Evolutionary conservation across 208 protist species (phyloP), one percentile per base, ranked within the genome.

Genomic region (Leishmania aethiopica): DNA sequence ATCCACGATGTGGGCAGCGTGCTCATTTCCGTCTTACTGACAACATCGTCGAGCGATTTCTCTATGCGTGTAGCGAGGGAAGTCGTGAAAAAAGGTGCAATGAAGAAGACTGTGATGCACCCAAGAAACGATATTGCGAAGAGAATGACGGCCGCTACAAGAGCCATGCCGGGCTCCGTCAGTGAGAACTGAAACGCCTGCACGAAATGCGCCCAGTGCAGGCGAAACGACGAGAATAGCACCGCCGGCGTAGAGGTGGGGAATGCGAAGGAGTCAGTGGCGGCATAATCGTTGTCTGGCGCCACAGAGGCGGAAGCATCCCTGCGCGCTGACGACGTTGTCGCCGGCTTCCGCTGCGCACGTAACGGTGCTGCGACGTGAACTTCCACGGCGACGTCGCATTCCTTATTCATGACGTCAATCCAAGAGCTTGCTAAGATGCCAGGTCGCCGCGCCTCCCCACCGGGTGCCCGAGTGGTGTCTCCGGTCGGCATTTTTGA

Each of bases 131-230:
- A 81, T 22, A 85, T 28, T 7, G 55, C n/a, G 13, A 85, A 69
- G 22, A 85, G 70, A 59, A 78, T 59, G 28, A n/a, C 66, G 7
- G 82, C 72, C 17, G 77, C 57, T 40, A 79, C 78, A 62, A 85
- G 77, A 3, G 82, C 71, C 82, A 85, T 85, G 5, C 82, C 82
- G 32, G 60, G 71, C 62, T 85, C 82, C 17, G 82, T 71, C 77
- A 85, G 28, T 6, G 77, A 25, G 45, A 74, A 81, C 40, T 81
- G 77, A 49, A 81, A 81, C 3, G 73, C 82, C 73, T 81, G 77
- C 51, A 69, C 77, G 0, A 69, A n/a, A 47, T 35, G 8, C 10
- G 40, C 75, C n/a, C 37, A 28, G 35, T 60, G 64, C 25, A 25
- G 6, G 13, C 42, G 75, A 70, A 47, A n/a, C 45, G 25, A 53